These are phyloP conservation scores for Solanum clarkiae DNA, from an alignment of 257 asterid genomes.

Conservation along the genomic window DNA sequence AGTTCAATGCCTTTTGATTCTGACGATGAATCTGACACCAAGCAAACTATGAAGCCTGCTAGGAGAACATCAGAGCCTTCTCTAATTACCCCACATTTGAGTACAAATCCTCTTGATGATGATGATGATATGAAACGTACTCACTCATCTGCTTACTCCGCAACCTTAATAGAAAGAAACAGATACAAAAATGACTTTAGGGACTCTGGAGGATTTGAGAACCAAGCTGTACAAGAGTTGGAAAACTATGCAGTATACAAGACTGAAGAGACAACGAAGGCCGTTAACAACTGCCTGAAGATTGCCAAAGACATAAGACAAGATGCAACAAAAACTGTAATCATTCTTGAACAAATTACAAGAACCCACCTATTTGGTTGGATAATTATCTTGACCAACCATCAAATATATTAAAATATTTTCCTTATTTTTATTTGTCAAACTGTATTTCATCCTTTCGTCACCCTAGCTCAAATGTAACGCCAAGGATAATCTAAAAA, in stretches of 20 bases:
- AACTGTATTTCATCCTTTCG: not conserved
- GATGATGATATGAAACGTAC: conserved; percentile 21
- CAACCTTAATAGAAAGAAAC: conserved; percentile 30
- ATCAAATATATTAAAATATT: no score
- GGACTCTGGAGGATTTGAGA: conserved; percentile 70
- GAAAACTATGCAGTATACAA: conserved; percentile 60
- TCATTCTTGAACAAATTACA: conserved; percentile 65
- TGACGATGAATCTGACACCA: conserved; percentile 49
- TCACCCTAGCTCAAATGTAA: no score
- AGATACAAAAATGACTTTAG: conserved; percentile 55
- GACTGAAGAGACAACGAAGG: conserved; percentile 77
- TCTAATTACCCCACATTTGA: conserved; percentile 15
- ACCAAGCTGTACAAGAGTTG: conserved; percentile 60
- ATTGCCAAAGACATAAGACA: conserved; percentile 88
- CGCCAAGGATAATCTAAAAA: no score
- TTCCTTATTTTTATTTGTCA: no score
- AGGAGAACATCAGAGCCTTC: conserved; percentile 61
- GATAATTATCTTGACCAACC: no score
- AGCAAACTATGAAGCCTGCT: conserved; percentile 29
- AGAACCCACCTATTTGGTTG: conserved; percentile 32
- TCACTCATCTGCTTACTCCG: conserved; percentile 26
- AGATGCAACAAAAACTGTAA: conserved; percentile 78
- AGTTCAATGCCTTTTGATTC: conserved; percentile 70
- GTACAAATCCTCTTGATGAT: conserved; percentile 63
- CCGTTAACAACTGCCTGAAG: conserved; percentile 61